Conservation (phyloP, 1,284 basidiomycete species). For the Heimioporus retisporus region DNA sequence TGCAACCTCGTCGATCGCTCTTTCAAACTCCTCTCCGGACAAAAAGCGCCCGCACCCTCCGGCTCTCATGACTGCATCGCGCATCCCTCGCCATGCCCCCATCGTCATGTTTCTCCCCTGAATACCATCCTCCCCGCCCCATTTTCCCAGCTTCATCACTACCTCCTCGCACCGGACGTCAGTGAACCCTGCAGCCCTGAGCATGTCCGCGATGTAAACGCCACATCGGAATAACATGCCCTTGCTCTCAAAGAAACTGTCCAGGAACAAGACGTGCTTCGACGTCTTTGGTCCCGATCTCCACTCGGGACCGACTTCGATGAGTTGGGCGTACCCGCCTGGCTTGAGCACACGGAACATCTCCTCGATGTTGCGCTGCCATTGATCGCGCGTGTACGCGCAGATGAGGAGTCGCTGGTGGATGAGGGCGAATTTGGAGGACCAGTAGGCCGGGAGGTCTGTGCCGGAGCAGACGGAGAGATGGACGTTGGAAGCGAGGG, state of each 20-base stretch:
- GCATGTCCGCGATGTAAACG: constrained; percentile 29
- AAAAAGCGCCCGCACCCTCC: constrained; percentile 15
- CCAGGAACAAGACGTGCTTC: constrained; percentile 21
- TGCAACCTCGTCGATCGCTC: constrained; percentile 17
- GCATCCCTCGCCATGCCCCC: constrained; percentile 29
- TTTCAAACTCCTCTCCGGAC: constrained; percentile 29
- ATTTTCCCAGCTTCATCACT: constrained; percentile 25
- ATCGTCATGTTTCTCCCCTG: constrained; percentile 12
- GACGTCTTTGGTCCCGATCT: constrained; percentile 30
- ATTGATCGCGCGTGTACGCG: constrained; percentile 39
- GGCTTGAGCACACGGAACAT: constrained; percentile 42
- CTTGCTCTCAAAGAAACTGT: constrained; percentile 22
- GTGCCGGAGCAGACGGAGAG: constrained; percentile 26
- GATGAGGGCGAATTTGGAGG: constrained; percentile 34
- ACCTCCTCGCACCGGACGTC: constrained; percentile 25
- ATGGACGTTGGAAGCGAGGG: constrained; percentile 23
- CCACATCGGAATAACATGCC: constrained; percentile 22
- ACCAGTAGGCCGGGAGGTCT: constrained; percentile 32
- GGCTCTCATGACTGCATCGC: constrained; percentile 23
- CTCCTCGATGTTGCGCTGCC: constrained; percentile 35
- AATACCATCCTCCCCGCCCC: constrained; percentile 32
- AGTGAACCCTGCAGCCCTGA: constrained; percentile 31
- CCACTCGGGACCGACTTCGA: constrained; percentile 35
- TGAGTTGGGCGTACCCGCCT: constrained; percentile 41
- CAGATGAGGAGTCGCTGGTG: constrained; percentile 41